phyloP scores from a whole-genome alignment of 2,329 filamentous ascomycete species.

The Alternaria incomplexa region DNA sequence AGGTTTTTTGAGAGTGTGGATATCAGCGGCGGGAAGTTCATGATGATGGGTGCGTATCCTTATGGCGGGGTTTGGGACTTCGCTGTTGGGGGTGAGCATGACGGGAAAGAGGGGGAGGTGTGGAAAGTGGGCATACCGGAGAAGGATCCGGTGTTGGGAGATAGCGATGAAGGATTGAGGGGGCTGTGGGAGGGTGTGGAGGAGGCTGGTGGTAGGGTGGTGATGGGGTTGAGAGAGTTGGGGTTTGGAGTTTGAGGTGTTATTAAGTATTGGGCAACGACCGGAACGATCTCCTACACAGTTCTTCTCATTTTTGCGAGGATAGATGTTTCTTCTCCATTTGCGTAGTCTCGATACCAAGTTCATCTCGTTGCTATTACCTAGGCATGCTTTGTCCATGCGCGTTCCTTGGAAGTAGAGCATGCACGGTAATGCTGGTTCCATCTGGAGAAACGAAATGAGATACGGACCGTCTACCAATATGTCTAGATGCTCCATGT shows the following conservation, averaged over 20 bases:
- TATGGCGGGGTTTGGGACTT: conserved; percentile 59
- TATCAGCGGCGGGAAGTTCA: conserved; percentile 54
- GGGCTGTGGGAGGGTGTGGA: conserved; percentile 42
- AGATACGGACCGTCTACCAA: not conserved
- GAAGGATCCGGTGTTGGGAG: conserved; percentile 58
- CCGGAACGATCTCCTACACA: not conserved
- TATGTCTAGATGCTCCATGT: not conserved
- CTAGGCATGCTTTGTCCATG: not conserved
- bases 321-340: not conserved
- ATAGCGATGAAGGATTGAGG: conserved; percentile 43
- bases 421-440: not conserved
- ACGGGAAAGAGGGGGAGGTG: conserved; percentile 49
- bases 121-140: conserved; percentile 56
- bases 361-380: not conserved
- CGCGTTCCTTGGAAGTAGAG: not conserved
- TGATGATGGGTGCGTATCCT: conserved; percentile 66
- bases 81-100: conserved; percentile 53
- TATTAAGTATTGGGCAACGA: not conserved
- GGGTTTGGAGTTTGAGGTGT: not conserved
- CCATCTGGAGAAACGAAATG: not conserved
- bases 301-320: not conserved
- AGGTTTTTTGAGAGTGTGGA: conserved; percentile 46
- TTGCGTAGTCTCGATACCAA: not conserved
- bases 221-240: not conserved
- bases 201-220: not conserved